Conservation (phyloP, 371 early-diverging fungal genomes). For the Cokeromyces recurvatus region DNA sequence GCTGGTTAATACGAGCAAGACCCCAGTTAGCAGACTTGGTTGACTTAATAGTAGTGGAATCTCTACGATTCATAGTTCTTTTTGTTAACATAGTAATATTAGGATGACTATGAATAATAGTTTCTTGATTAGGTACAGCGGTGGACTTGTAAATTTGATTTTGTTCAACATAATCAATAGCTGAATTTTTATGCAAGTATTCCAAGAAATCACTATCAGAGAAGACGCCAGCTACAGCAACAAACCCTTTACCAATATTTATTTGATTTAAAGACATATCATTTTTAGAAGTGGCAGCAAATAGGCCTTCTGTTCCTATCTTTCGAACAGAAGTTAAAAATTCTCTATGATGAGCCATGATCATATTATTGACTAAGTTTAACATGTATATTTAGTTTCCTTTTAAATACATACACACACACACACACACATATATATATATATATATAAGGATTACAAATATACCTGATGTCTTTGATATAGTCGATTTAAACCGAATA, state of each 20-base stretch:
- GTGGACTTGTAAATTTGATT: slow-evolving; percentile 36
- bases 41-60: neutral
- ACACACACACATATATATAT: no score
- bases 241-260: slow-evolving; percentile 10
- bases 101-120: no score
- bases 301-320: neutral
- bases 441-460: neutral
- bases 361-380: slow-evolving; percentile 2
- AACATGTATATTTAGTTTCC: neutral
- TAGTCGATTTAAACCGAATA: slow-evolving; percentile 15
- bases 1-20: slow-evolving; percentile 50
- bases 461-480: slow-evolving; percentile 7
- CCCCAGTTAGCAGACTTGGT: slow-evolving; percentile 51
- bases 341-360: slow-evolving; percentile 11
- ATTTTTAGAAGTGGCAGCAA: neutral
- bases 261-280: slow-evolving; percentile 14
- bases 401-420: no score
- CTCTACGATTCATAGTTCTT: neutral
- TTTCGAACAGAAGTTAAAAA: slow-evolving; percentile 12
- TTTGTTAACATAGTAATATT: neutral
- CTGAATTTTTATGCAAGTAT: slow-evolving; percentile 20
- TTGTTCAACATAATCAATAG: slow-evolving; percentile 50
- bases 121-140: neutral
- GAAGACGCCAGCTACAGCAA: slow-evolving; percentile 18
- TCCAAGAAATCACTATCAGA: slow-evolving; percentile 25